Base-by-base conservation (phyloP, 352 stramenopile species). In the Phytophthora agathidicida region DNA sequence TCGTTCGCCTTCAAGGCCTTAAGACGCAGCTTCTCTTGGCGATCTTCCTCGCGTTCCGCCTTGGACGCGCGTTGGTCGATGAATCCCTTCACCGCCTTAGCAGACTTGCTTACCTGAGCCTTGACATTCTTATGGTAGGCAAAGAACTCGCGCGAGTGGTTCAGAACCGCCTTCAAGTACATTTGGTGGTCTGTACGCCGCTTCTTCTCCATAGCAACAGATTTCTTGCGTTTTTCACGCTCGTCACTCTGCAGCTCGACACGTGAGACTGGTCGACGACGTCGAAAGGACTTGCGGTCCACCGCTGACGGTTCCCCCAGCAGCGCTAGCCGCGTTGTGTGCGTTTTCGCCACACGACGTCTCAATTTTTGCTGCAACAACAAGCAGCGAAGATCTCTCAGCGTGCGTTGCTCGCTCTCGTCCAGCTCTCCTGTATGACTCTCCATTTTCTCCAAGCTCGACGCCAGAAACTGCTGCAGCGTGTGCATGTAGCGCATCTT, bases 1-100 rank as follows among this genome's bases (percentile, higher is more conserved):
- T 99, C 96, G 61, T 99, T 99, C 1, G 88, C 88, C 44, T 96
- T 96, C 7, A 97, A 65, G 1, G 91, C 91, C 72, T 96, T 96
- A 1, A 96, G 69, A 75, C 87, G 87, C 7, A 94, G 66, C 45
- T 93, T 96, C 52, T 96, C 87, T 53, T 94, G 85, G 0, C 85
- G 83, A 60, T 96, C 87, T 68, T 96, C 87, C 53, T 96, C 87
- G 2, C 87, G 85, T 41, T 96, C 87, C 0, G 80, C 80, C 55
- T 91, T 93, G 17, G 80, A 88, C 11, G 77, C 75, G 24, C 78
- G 83, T 48, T 90, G 78, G 36, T 94, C 87, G 24, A 96, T 76
- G 33, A 89, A 86, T 8, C 69, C 77, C 66, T 96, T 96, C 1
- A 81, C 87, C 1, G 56, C 73, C 45, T 88, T 88, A 0, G 87